These are phyloP conservation scores for Lichenothelia convexa DNA, from an alignment of 495 filamentous ascomycete species.

Conservation along the genomic window DNA sequence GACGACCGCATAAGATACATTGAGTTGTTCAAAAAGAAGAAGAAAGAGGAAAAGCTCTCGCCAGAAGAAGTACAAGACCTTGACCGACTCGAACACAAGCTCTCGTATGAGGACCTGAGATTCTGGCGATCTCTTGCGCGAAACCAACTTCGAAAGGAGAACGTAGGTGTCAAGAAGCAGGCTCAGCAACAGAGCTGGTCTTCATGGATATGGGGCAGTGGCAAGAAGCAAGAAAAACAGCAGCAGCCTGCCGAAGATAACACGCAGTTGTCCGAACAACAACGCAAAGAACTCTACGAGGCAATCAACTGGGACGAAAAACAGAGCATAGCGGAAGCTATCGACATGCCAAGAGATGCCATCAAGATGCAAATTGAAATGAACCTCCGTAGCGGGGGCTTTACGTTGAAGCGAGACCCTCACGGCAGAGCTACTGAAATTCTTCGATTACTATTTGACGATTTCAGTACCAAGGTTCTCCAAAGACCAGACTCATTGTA, in stretches of 20 bases:
- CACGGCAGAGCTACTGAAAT: constrained; percentile 64
- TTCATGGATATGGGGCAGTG: constrained; percentile 61
- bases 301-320: constrained; percentile 98
- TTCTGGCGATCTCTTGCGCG: constrained; percentile 92
- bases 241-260: constrained; percentile 41
- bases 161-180: constrained; percentile 59
- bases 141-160: constrained; percentile 89
- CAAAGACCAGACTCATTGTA: constrained; percentile 81
- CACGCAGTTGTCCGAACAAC: constrained; percentile 76
- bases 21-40: constrained; percentile 82
- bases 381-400: constrained; percentile 77
- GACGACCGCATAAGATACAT: constrained; percentile 85
- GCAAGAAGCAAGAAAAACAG: constrained; percentile 37
- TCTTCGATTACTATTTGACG: constrained; percentile 78
- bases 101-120: constrained; percentile 85
- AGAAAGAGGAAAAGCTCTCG: constrained; percentile 55
- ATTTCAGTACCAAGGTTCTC: constrained; percentile 72
- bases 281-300: constrained; percentile 89
- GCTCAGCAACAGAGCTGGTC: constrained; percentile 60
- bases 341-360: constrained; percentile 77
- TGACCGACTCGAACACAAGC: constrained; percentile 62
- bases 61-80: constrained; percentile 53
- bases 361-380: constrained; percentile 84
- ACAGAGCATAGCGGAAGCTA: constrained; percentile 63
- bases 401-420: constrained; percentile 76